Conservation (phyloP, 495 filamentous ascomycete species). For the Mytilinidion resinicola region DNA sequence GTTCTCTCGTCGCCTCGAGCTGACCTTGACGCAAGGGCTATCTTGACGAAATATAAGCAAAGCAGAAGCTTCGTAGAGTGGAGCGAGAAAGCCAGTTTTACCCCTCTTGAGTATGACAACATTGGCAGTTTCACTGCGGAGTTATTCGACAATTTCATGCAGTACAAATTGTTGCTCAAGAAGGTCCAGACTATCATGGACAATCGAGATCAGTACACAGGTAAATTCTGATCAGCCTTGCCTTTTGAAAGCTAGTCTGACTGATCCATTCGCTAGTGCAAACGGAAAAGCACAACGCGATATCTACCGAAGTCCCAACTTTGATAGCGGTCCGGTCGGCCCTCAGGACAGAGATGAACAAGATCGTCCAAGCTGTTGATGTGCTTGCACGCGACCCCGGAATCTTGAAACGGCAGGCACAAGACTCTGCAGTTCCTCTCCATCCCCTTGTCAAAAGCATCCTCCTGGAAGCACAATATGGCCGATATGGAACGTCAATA, state of each 20-base stretch:
- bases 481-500: too few relatives aligned
- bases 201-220: not conserved
- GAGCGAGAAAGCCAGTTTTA: not conserved
- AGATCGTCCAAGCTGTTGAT: not conserved
- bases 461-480: not conserved
- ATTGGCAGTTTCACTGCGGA: not conserved
- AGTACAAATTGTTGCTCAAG: not conserved
- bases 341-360: not conserved
- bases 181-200: not conserved
- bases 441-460: not conserved
- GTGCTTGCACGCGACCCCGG: not conserved
- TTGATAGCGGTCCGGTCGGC: not conserved
- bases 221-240: not conserved
- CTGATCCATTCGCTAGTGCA: too few relatives aligned
- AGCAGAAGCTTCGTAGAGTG: not conserved
- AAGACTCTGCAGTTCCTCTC: not conserved
- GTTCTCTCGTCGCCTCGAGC: not conserved
- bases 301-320: not conserved
- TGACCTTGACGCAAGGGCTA: not conserved
- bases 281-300: not conserved
- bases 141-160: constrained; percentile 1
- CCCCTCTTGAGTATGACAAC: not conserved
- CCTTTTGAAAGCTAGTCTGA: not conserved
- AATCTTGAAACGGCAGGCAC: not conserved
- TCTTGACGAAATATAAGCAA: not conserved